phyloP scores from a whole-genome alignment of 2,329 filamentous ascomycete species.

The Ceratocystis variospora region DNA sequence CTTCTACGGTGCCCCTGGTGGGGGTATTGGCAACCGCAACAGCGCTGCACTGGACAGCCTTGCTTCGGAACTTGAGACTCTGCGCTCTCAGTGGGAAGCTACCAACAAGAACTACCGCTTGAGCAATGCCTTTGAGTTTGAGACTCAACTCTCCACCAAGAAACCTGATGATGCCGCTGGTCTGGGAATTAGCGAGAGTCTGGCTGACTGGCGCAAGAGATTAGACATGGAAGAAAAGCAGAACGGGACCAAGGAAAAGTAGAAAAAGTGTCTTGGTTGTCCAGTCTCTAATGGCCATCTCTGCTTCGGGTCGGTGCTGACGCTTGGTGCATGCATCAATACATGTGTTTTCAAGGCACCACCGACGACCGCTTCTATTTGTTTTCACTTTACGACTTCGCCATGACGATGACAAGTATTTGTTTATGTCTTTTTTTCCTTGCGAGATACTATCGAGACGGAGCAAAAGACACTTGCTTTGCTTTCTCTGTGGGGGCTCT shows the following conservation, averaged over 20 bases:
- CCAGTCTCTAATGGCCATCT: not conserved
- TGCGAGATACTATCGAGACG: not conserved
- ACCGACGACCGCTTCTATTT: conserved; percentile 4
- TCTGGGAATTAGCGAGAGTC: conserved; percentile 50
- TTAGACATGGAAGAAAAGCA: conserved; percentile 43
- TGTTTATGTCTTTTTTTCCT: not conserved
- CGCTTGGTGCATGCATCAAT: not conserved
- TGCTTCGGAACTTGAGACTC: conserved; percentile 78
- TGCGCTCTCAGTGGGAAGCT: conserved; percentile 86
- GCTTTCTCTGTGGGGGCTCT: no score
- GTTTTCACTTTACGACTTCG: not conserved
- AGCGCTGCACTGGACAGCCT: conserved; percentile 72
- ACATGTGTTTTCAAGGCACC: not conserved
- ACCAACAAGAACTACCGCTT: conserved; percentile 91
- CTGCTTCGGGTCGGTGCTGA: not conserved
- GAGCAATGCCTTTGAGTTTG: conserved; percentile 81
- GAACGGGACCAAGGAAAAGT: conserved; percentile 23
- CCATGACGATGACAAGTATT: not conserved
- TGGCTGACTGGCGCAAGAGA: conserved; percentile 68
- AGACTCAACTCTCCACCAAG: conserved; percentile 32
- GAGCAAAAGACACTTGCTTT: conserved; percentile 8
- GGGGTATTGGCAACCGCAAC: conserved; percentile 38
- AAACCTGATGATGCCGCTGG: conserved; percentile 33
- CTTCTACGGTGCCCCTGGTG: conserved; percentile 46
- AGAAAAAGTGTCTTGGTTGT: not conserved